Base-by-base conservation (phyloP, 805 yeast genomes). In the Wickerhamiella dianesei region DNA sequence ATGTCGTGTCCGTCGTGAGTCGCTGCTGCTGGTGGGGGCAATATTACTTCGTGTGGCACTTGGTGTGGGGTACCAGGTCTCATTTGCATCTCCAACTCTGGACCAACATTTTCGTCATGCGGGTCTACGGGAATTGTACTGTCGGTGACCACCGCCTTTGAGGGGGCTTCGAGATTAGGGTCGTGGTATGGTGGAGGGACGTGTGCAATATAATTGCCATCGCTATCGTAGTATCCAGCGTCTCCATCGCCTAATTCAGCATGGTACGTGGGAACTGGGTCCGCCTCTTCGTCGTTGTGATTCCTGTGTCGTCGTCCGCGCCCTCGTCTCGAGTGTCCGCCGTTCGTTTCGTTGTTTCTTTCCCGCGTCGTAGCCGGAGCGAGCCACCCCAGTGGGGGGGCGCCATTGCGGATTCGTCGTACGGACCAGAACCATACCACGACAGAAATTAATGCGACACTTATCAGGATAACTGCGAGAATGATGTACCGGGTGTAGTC, bases 221-320 rank as follows among this genome's bases (percentile, higher is more conserved):
- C 14, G 8, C 35, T 44, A 37, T 53, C 54, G 43, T 53, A 53
- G 21, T 21, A 35, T n/a, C 56, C 56, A 9, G 51, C 49, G 36
- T 53, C 56, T 9, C 22, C 35, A 4, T 49, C 53, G 32, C 51
- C 50, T 9, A 48, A 49, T 21, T 43, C n/a, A 3, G 52, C 48
- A 37, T 51, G 46, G 47, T 53, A 53, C 6, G 50, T 37, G 3
- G 56, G 56, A 21, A 52, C 56, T 0, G 56, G 53, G 39, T 50
- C 50, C 25, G 37, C 40, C 32, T 45, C 48, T 22, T 39, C 53
- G 21, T 25, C 45, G 8, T 25, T 21, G 25, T 22, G 21, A 25
- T 25, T 25, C 12, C 32, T 25, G 25, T 21, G 41, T 8, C 37
- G 39, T 8, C 37, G 40, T 14, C 22, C 35, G 3, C 21, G 16